Evolutionary conservation across 164 flowering plant genomes (phyloP).

Genomic region (Brasenia schreberi): DNA sequence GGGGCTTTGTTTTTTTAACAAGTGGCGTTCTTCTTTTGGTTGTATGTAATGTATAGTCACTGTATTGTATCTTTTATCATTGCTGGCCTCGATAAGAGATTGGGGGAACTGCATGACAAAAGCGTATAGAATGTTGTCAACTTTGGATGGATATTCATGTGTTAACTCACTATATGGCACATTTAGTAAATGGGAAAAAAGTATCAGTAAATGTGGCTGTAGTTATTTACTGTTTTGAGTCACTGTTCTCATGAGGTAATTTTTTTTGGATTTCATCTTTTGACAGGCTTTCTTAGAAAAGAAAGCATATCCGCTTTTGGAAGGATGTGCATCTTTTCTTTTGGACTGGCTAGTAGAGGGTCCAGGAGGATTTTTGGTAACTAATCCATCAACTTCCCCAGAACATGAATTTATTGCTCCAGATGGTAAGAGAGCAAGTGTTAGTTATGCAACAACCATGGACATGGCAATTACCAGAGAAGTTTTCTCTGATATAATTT

Average conservation of each 20-base stretch:
- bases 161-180: neutral
- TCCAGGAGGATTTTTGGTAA: constrained; percentile 50
- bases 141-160: neutral
- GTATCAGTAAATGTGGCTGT: neutral
- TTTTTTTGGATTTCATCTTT: neutral
- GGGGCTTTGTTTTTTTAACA: too few relatives aligned
- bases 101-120: too few relatives aligned
- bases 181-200: neutral
- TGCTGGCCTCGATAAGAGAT: too few relatives aligned
- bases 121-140: too few relatives aligned
- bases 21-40: too few relatives aligned
- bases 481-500: constrained; percentile 45
- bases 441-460: constrained; percentile 92
- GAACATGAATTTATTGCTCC: constrained; percentile 83
- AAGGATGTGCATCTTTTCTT: constrained; percentile 67
- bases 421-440: constrained; percentile 79
- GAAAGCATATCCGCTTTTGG: constrained; percentile 75
- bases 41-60: too few relatives aligned
- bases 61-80: too few relatives aligned
- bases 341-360: constrained; percentile 92
- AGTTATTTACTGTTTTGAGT: neutral
- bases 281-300: constrained; percentile 37
- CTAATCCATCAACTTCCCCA: constrained; percentile 97
- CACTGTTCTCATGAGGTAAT: neutral
- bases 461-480: constrained; percentile 84